Conservation (phyloP, 768 basidiomycete genomes). For the Trametes cingulata region DNA sequence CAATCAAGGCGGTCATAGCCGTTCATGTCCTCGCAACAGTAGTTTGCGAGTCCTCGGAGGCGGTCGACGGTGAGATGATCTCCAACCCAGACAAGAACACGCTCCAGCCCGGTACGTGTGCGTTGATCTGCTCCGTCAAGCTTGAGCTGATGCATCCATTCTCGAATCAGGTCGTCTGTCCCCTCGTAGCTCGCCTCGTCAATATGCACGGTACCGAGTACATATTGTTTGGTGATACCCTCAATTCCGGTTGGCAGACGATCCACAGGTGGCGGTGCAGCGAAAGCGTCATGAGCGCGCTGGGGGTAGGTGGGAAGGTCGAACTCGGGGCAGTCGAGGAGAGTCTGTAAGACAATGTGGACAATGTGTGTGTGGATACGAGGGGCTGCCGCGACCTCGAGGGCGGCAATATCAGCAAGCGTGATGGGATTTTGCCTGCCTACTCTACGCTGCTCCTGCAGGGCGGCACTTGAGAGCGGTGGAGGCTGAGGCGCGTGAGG, state of each 20-base stretch:
- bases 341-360: background rate
- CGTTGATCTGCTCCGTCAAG: background rate
- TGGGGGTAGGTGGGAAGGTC: background rate
- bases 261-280: slow-evolving; percentile 16
- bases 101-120: slow-evolving; percentile 12
- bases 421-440: background rate
- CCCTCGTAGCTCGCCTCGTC: slow-evolving; percentile 31
- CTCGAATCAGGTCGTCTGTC: slow-evolving; percentile 11
- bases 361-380: background rate
- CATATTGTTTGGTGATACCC: slow-evolving; percentile 7
- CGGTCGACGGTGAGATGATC: slow-evolving; percentile 43
- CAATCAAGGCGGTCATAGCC: slow-evolving; percentile 41
- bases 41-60: slow-evolving; percentile 40
- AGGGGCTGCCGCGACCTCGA: background rate
- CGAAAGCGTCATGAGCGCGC: background rate
- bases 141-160: slow-evolving; percentile 22
- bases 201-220: slow-evolving; percentile 23
- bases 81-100: slow-evolving; percentile 36
- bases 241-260: slow-evolving; percentile 21
- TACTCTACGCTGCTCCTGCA: background rate
- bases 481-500: background rate
- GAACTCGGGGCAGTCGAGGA: slow-evolving; percentile 8
- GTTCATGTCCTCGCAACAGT: slow-evolving; percentile 38
- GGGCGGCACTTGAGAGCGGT: background rate
- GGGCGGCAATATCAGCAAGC: background rate